These are phyloP conservation scores for Nakataea oryzae DNA, from an alignment of 2,329 filamentous ascomycete species.

Conservation along the genomic window DNA sequence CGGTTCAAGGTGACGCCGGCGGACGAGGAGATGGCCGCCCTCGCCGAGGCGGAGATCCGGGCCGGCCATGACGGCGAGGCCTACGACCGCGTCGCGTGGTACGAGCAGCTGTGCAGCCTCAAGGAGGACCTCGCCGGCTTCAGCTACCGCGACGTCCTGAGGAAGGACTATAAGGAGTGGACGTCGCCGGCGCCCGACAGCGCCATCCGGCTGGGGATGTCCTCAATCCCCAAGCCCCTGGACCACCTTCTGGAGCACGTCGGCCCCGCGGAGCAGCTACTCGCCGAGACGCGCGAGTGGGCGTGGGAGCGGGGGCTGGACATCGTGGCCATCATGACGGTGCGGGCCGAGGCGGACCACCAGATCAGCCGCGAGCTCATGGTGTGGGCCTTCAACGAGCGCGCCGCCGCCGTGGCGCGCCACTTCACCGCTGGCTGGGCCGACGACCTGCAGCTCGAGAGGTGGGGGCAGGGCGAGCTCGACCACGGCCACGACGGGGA, in stretches of 20 bases:
- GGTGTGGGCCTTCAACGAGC: conserved; percentile 48
- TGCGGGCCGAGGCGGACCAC: conserved; percentile 38
- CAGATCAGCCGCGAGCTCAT: conserved; percentile 57
- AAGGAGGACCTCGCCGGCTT: conserved; percentile 58
- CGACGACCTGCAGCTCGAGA: conserved; percentile 43
- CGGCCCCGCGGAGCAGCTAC: conserved; percentile 31
- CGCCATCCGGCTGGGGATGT: conserved; percentile 52
- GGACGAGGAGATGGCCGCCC: conserved; percentile 47
- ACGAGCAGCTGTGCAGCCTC: conserved; percentile 45
- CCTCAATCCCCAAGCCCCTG: conserved; percentile 53
- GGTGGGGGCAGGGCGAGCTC: conserved; percentile 38
- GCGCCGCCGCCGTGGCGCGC: conserved; percentile 37
- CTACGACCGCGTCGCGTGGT: conserved; percentile 48
- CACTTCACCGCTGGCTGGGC: conserved; percentile 38
- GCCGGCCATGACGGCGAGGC: neutral
- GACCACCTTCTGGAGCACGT: conserved; percentile 46
- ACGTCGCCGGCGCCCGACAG: conserved; percentile 21
- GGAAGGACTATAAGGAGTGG: conserved; percentile 85
- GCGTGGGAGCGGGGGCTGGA: conserved; percentile 47
- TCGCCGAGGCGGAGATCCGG: conserved; percentile 34
- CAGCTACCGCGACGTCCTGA: conserved; percentile 54
- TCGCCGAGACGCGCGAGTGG: conserved; percentile 39
- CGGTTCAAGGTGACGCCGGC: conserved; percentile 53
- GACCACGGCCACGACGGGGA: conserved; percentile 22
- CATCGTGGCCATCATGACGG: conserved; percentile 59